Base-by-base conservation (phyloP, 1,139 yeast species). In the Yamadazyma blattariae region DNA sequence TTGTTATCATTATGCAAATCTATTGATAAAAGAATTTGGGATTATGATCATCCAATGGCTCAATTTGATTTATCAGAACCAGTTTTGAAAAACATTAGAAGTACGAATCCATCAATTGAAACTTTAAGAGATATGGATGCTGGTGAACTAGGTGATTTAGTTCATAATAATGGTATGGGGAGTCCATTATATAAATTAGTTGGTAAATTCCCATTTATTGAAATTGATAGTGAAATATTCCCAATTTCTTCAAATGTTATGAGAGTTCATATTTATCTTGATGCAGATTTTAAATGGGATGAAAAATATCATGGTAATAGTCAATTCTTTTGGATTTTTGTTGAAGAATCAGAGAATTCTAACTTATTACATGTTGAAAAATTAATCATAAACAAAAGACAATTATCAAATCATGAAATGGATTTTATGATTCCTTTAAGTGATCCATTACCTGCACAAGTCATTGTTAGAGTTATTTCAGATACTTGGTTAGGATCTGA, bases 401-500 rank as follows among this genome's bases (percentile, higher is more conserved):
- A 80, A 45, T 56, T 80, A 56, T 24, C 29, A 65, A 67, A 74
- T 1, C 94, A 86, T 56, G 87, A 82, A 48, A 64, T 92, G 67
- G 96, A 90, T 48, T 89, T 92, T 48, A 88, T 95, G 81, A 84
- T 94, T 28, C 98, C 98, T 0, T 63, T 92, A 36, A 69, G 83
- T 2, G 96, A 88, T 50, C 96, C 96, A 2, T 63, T 83, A 17
- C 97, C 97, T 0, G 81, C 94, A 0, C 97, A 92, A 54, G 75
- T 94, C 29, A 77, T 88, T 7, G 79, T 90, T 2, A 70, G 90
- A 36, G 82, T 83, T 1, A 61, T 87, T 7, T 86, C 95, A 5
- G 98, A 92, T 54, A 62, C 77, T 2, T 94, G 97, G 97, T 74
- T 88, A 22, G 97, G 97, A 0, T 77, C 94, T 1, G 97, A 89